Evolutionary conservation across 2,329 filamentous ascomycete species (phyloP).

Genomic region (Aspergillus quadrilineatus): DNA sequence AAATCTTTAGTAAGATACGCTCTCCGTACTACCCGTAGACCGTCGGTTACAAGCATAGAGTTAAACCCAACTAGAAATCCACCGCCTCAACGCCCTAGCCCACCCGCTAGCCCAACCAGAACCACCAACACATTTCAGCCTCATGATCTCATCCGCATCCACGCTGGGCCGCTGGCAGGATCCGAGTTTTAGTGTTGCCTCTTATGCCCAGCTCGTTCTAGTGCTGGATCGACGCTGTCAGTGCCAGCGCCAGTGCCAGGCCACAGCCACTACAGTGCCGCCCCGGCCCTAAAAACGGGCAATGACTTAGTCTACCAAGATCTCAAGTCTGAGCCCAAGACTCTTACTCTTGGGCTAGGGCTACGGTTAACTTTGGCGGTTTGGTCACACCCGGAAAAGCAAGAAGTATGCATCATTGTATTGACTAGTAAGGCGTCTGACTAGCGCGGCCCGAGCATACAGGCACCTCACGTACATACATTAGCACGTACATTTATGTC

Average conservation of each 20-base stretch:
- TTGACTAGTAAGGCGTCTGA: constrained; percentile 3
- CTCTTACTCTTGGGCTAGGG: background rate
- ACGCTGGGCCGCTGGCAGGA: background rate
- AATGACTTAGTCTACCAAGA: background rate
- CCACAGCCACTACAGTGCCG: too few relatives aligned
- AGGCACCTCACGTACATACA: background rate
- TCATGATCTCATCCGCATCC: background rate
- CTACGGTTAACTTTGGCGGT: background rate
- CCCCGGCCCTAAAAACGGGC: background rate
- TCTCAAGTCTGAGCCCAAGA: background rate
- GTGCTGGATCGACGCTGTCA: background rate
- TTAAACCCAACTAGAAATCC: background rate
- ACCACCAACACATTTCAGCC: background rate
- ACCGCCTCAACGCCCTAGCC: background rate
- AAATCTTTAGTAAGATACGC: background rate
- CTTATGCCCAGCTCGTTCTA: background rate
- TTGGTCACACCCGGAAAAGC: background rate
- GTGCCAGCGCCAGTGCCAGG: background rate
- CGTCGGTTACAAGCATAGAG: too few relatives aligned
- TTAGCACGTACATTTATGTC: background rate
- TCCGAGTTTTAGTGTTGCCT: background rate
- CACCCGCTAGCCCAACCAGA: constrained; percentile 10
- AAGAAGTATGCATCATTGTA: background rate
- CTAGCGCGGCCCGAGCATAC: background rate
- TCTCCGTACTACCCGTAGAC: background rate